Evolutionary conservation across 148 eudicot species (phyloP).

Genomic region (Camellia japonica): DNA sequence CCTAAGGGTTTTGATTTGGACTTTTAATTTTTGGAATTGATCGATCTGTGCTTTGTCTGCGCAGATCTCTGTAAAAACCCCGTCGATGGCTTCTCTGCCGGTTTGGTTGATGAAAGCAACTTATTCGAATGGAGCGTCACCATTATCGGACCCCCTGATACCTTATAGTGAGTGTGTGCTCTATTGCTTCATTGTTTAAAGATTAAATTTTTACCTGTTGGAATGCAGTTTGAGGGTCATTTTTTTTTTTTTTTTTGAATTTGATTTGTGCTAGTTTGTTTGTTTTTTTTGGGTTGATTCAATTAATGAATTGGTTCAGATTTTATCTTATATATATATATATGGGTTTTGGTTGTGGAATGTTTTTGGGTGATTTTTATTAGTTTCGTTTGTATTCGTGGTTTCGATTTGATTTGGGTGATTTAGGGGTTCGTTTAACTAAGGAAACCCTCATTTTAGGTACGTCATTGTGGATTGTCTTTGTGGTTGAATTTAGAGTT

Average conservation of each 20-base stretch:
- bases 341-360: not conserved
- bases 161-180: constrained; percentile 70
- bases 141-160: constrained; percentile 86
- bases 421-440: not conserved
- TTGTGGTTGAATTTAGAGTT: not conserved
- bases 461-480: not conserved
- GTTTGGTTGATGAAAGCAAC: constrained; percentile 71
- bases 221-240: not conserved
- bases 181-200: not conserved
- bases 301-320: not conserved
- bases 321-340: not conserved
- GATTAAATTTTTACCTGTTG: constrained; percentile 2
- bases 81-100: constrained; percentile 95
- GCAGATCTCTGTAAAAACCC: constrained; percentile 81
- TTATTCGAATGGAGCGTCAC: constrained; percentile 84
- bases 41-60: constrained; percentile 13
- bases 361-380: not conserved
- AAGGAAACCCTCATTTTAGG: not conserved
- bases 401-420: not conserved
- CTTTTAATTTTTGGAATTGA: not conserved
- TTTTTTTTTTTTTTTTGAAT: not conserved
- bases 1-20: constrained; percentile 2
- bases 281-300: not conserved
- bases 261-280: not conserved
- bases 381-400: not conserved